Conservation (phyloP, 805 yeast species). For the Candida krabiensis region DNA sequence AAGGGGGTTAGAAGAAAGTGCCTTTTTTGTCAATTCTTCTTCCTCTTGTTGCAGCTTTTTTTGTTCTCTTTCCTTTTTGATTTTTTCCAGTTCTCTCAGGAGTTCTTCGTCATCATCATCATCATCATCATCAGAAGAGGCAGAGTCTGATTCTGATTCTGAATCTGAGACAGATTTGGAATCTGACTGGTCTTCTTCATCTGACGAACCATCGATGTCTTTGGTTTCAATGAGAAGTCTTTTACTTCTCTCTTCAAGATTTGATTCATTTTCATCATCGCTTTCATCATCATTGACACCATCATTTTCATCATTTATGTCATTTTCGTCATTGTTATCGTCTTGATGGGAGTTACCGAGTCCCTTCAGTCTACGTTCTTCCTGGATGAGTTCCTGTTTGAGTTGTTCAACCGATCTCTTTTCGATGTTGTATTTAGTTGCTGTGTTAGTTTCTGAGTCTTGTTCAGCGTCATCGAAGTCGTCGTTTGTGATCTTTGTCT, state of each 20-base stretch:
- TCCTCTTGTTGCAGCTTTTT: conserved; percentile 27
- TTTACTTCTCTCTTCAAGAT: conserved; percentile 19
- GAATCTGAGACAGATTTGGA: conserved; percentile 3
- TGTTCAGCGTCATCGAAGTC: conserved; percentile 46
- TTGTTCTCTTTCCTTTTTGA: conserved; percentile 36
- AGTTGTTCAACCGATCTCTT: conserved; percentile 19
- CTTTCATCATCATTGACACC: conserved; percentile 2
- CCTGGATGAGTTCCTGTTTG: conserved; percentile 16
- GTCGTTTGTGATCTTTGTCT: conserved; percentile 15
- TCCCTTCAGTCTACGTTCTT: conserved; percentile 6
- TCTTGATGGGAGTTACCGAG: no score
- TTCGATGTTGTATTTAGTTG: conserved; percentile 35
- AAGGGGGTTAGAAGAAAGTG: conserved; percentile 29
- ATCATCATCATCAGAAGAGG: conserved; percentile 10
- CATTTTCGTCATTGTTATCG: no score
- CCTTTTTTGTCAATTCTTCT: conserved; percentile 22
- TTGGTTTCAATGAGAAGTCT: conserved; percentile 16
- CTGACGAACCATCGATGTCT: conserved; percentile 27
- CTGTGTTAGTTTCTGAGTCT: no score
- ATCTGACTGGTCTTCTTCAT: conserved; percentile 17
- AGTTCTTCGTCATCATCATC: conserved; percentile 45
- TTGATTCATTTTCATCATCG: conserved; percentile 30
- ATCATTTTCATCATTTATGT: no score
- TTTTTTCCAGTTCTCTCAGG: conserved; percentile 38
- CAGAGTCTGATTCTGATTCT: conserved; percentile 7